Evolutionary conservation across 2,329 filamentous ascomycete genomes (phyloP).

Genomic region (Calonectria pauciramosa): DNA sequence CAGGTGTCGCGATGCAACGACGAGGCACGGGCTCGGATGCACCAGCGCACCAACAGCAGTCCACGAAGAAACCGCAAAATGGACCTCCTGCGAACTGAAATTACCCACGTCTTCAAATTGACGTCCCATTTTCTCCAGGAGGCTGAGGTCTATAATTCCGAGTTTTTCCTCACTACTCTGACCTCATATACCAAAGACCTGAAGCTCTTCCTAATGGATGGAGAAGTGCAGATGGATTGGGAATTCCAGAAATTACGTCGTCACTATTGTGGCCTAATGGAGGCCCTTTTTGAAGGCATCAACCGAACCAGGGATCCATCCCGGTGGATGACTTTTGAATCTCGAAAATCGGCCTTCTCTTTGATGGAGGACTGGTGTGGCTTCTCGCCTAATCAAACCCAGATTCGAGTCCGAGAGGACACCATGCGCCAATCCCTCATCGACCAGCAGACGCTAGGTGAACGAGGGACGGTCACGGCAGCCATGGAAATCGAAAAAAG

Average conservation of each 20-base stretch:
- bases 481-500: conserved; percentile 98
- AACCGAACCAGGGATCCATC: conserved; percentile 87
- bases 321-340: conserved; percentile 97
- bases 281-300: conserved; percentile 92
- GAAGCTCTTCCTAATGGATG: conserved; percentile 94
- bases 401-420: conserved; percentile 86
- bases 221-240: conserved; percentile 94
- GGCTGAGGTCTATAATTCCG: conserved; percentile 83
- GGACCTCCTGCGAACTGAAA: conserved; percentile 90
- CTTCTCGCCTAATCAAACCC: conserved; percentile 90
- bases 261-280: conserved; percentile 94
- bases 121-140: conserved; percentile 91
- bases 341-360: conserved; percentile 93
- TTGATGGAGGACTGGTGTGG: conserved; percentile 99
- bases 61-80: conserved; percentile 86
- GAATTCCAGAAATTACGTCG: conserved; percentile 92
- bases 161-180: conserved; percentile 91
- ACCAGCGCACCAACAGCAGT: conserved; percentile 87
- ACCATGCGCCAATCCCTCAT: conserved; percentile 89
- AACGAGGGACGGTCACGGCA: conserved; percentile 84
- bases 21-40: conserved; percentile 87
- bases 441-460: conserved; percentile 81
- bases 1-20: conserved; percentile 89
- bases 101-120: conserved; percentile 95
- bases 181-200: conserved; percentile 92